phyloP scores from a whole-genome alignment of 495 filamentous ascomycete species.

The Penicillium samsonianum region DNA sequence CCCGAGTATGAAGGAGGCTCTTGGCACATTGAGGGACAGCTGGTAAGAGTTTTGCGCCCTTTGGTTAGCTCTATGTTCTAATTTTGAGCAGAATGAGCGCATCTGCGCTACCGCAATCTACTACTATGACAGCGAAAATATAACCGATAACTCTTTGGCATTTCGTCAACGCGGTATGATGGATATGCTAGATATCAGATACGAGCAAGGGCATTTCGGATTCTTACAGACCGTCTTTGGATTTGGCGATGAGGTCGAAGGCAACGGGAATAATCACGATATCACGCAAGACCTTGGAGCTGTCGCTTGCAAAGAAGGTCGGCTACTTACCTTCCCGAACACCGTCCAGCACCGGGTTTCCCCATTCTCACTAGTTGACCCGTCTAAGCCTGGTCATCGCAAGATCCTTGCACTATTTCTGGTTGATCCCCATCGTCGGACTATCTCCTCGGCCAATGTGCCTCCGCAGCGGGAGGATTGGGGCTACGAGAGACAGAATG shows the following conservation, averaged over 20 bases:
- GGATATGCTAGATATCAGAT: constrained; percentile 17
- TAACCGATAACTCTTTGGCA: constrained; percentile 53
- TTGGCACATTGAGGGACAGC: constrained; percentile 60
- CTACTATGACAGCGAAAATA: constrained; percentile 65
- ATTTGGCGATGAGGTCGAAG: constrained; percentile 5
- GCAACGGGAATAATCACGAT: neutral
- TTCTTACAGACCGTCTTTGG: constrained; percentile 38
- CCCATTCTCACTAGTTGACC: constrained; percentile 52
- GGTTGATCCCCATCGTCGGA: constrained; percentile 53
- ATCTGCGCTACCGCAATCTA: constrained; percentile 63
- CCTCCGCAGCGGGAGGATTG: constrained; percentile 55
- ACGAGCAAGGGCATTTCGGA: constrained; percentile 34
- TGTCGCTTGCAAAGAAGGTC: constrained; percentile 32
- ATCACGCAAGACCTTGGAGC: constrained; percentile 40
- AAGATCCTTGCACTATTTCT: constrained; percentile 60
- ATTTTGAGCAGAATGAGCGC: constrained; percentile 46
- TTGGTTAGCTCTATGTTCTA: neutral
- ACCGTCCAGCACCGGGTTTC: constrained; percentile 54
- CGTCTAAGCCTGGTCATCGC: constrained; percentile 54
- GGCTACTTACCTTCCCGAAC: constrained; percentile 39
- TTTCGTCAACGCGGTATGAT: constrained; percentile 47
- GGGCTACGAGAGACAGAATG: constrained; percentile 20
- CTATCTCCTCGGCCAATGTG: constrained; percentile 58
- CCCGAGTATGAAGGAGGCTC: constrained; percentile 49
- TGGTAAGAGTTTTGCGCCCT: constrained; percentile 27